These are phyloP conservation scores for Grammothele lineata DNA, from an alignment of 768 basidiomycete genomes.

Conservation along the genomic window DNA sequence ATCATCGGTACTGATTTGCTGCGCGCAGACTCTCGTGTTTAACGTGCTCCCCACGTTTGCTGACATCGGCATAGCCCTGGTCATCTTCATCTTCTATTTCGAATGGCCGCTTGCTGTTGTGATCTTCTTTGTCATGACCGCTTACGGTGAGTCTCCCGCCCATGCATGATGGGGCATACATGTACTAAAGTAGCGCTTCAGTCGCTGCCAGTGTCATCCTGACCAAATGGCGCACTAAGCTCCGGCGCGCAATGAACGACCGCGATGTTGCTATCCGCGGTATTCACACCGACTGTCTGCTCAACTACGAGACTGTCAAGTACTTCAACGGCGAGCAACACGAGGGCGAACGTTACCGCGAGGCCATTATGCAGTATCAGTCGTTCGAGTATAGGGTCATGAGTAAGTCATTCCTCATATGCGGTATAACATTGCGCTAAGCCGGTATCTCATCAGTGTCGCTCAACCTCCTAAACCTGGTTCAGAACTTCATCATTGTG, in stretches of 20 bases:
- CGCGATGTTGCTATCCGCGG: conserved; percentile 76
- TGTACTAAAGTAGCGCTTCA: conserved; percentile 16
- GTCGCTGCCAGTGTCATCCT: conserved; percentile 50
- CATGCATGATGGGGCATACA: not conserved
- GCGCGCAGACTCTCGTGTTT: conserved; percentile 67
- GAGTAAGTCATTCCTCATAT: conserved; percentile 37
- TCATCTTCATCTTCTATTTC: conserved; percentile 59
- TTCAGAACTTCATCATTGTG: conserved; percentile 80
- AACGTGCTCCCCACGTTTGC: conserved; percentile 77
- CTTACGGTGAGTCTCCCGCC: conserved; percentile 51
- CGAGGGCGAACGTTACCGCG: conserved; percentile 65
- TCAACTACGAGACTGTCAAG: conserved; percentile 85
- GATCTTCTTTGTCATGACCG: conserved; percentile 67
- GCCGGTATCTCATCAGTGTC: conserved; percentile 39
- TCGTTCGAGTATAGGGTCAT: conserved; percentile 69
- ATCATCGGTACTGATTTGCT: not conserved
- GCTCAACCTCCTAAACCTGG: conserved; percentile 69
- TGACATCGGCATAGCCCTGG: conserved; percentile 70
- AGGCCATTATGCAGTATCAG: conserved; percentile 74
- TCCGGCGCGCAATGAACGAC: conserved; percentile 80
- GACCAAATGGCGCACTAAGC: conserved; percentile 68
- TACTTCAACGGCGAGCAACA: conserved; percentile 86
- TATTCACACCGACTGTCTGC: conserved; percentile 76
- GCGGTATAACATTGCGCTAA: not conserved
- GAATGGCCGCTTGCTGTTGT: conserved; percentile 65